These are phyloP conservation scores for Nicotiana obtusifolia DNA, from an alignment of 257 asterid genomes.

Conservation along the genomic window DNA sequence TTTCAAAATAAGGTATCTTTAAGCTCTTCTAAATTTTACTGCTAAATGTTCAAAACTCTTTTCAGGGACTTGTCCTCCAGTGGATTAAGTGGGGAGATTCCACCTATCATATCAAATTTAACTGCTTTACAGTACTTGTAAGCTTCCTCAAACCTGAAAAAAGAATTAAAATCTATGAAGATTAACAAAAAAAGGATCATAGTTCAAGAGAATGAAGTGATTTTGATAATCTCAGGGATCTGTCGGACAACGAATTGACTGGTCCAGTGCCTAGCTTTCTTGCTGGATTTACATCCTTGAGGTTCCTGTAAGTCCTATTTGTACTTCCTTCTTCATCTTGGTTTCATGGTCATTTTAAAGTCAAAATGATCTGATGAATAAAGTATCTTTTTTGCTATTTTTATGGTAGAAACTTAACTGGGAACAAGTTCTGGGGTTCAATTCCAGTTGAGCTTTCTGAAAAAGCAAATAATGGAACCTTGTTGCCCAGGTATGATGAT, in stretches of 20 bases:
- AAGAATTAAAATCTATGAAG: neutral
- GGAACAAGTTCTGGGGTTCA: constrained; percentile 31
- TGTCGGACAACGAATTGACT: constrained; percentile 22
- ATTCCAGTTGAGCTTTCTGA: constrained; percentile 27
- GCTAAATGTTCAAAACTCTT: neutral
- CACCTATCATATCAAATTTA: constrained; percentile 18
- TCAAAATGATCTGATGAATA: neutral
- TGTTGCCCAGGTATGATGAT: constrained; percentile 25
- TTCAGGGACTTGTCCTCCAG: constrained; percentile 27
- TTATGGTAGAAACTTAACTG: constrained; percentile 24
- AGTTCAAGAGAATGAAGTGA: neutral
- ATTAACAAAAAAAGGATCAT: neutral
- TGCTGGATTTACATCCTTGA: constrained; percentile 12
- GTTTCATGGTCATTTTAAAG: neutral
- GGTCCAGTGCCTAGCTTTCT: constrained; percentile 28
- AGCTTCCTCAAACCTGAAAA: neutral
- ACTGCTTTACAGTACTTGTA: constrained; percentile 21
- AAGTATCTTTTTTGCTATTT: neutral
- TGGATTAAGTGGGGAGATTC: constrained; percentile 20
- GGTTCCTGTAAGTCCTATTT: constrained; percentile 20
- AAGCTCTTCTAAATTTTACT: neutral
- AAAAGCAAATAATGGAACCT: constrained; percentile 9
- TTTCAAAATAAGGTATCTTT: neutral
- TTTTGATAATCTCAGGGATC: constrained; percentile 25
- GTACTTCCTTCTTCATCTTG: neutral